Evolutionary conservation across 2,329 filamentous ascomycete species (phyloP), one percentile per base, ranked within the genome.

Genomic region (Blumeriella jaapii): DNA sequence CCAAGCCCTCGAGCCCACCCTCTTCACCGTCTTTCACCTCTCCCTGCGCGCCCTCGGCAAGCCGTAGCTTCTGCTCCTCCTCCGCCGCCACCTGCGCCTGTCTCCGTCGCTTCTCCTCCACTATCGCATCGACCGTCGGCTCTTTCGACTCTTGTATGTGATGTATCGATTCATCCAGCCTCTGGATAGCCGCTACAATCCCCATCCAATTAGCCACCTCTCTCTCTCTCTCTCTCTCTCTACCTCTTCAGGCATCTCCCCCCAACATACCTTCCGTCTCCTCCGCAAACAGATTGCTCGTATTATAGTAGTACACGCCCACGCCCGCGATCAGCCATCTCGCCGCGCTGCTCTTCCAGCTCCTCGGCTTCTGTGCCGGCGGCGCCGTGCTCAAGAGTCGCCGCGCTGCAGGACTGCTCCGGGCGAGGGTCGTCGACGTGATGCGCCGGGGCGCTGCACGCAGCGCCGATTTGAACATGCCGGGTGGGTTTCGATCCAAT

Each of bases 291-390:
- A 85, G 67, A 35, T 77, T 72, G 53, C 80, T 89, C 6, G 86
- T 95, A 65, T 86, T 93, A 61, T 96, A 98, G 61, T 83, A 95
- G 64, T 96, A 98, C 31, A 96, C 63, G 29, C 79, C 76, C 13
- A 71, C 84, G 40, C 66, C 68, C 0, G 84, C 87, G 37, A 91
- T 56, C 46, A 76, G 83, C 73, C 85, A 80, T 64, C 89, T 72
- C 51, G 73, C 57, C 3, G 68, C 69, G 33, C 76, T 68, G 58
- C 76, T 80, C 69, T 87, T 93, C 82, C 84, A 94, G 56, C 77
- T 82, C 57, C 84, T 67, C 51, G 74, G 74, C 62, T 76, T 82
- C 54, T 73, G 64, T 46, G 74, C 67, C 3, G 79, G 64, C 36
- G 68, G 62, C 43, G 61, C 55, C 36, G 71, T 72, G 37, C 68